These are phyloP conservation scores for Vachellia collinsii DNA, from an alignment of 306 rosid genomes.

Conservation along the genomic window DNA sequence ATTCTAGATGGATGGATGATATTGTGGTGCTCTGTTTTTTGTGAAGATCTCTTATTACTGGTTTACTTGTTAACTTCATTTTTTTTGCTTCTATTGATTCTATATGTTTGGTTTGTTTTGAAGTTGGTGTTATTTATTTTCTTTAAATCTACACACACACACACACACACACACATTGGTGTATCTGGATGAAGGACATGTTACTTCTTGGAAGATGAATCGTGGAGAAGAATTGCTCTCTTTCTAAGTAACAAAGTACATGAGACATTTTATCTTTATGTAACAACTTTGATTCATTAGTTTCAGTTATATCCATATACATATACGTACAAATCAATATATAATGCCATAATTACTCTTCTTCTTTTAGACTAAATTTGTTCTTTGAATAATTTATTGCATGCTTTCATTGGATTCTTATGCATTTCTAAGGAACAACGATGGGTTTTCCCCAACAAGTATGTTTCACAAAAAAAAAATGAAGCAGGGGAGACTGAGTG, in stretches of 20 bases:
- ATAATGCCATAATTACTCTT: too few species aligned
- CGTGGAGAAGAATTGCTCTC: conserved; percentile 75
- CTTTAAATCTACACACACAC: background rate
- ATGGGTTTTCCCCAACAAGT: conserved; percentile 79
- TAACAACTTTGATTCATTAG: too few species aligned
- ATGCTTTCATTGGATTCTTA: conserved; percentile 66
- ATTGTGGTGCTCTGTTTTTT: too few species aligned
- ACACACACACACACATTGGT: conserved; percentile 42
- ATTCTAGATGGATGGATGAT: too few species aligned
- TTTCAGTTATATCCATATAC: too few species aligned
- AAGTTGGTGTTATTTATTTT: background rate
- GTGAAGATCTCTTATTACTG: background rate
- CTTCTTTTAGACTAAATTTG: too few species aligned
- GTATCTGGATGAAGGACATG: conserved; percentile 73
- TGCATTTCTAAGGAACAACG: conserved; percentile 62
- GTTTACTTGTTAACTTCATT: background rate
- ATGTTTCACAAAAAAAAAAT: too few species aligned
- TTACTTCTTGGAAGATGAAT: conserved; percentile 80
- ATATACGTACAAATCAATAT: too few species aligned
- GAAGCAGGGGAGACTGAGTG: too few species aligned
- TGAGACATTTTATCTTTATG: background rate
- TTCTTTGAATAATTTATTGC: conserved; percentile 11
- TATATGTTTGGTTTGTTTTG: background rate
- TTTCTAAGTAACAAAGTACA: conserved; percentile 73
- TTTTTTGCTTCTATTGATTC: too few species aligned